Evolutionary conservation across 768 basidiomycete genomes (phyloP), one percentile per base, ranked within the genome.

Genomic region (Hygrophorus pudorinus): DNA sequence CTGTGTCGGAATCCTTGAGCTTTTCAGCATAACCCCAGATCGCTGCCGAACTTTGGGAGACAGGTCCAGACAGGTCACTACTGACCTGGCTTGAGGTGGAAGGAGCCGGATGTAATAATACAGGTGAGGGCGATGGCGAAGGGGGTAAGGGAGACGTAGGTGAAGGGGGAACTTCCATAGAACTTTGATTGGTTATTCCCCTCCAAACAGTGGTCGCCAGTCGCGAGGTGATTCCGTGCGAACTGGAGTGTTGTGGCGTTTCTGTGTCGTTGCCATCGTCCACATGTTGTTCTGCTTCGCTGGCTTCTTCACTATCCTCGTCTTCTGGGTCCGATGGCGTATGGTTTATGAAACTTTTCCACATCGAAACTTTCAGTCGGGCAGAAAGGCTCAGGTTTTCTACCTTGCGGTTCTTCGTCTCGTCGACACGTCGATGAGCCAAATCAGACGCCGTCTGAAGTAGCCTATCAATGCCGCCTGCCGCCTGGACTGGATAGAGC

Each of bases 11-110:
- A 42, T 84, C 78, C 55, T 74, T 80, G 11, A 88, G 54, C 54
- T 79, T 85, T 51, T 76, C 82, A 0, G 86, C 81, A 54, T 87
- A 88, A 29, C 62, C 58, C 84, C 83, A 85, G 4, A 85, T 48
- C 46, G 64, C 68, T 10, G 70, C 62, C 21, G 59, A 52, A 14
- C 51, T 52, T 38, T 56, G 61, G 34, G 56, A 49, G n/a, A 49
- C 36, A 0, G 58, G 45, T 34, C 35, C 44, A 14, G 57, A 49
- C 28, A 52, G 48, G 45, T 61, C 55, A 50, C 53, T 21, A 13
- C 42, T 24, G 2, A 48, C 41, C 5, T 17, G 12, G 28, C n/a
- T 43, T 48, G 37, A 36, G 12, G 56, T 40, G 2, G 55, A 52
- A 7, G 49, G 33, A 2, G 53, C 44, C 9, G 44, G 45, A 7